Conservation (phyloP, 352 stramenopile species). For the Globisporangium rhizosaccharum region DNA sequence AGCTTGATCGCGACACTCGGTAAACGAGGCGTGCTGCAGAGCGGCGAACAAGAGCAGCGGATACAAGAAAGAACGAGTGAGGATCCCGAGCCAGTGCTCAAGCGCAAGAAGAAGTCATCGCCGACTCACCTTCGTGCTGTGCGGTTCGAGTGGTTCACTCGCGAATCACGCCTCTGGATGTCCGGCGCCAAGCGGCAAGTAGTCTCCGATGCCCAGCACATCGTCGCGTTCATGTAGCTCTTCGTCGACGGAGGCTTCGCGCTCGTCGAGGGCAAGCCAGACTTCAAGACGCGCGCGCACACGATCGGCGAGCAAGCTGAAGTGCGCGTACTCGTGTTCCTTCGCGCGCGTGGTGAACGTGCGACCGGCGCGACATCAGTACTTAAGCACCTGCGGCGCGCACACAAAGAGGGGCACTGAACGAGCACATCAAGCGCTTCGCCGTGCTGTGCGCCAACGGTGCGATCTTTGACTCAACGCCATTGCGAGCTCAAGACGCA, state of each 20-base stretch:
- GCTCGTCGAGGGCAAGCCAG: neutral
- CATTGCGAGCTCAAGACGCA: neutral
- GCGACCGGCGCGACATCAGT: neutral
- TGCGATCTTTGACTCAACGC: neutral
- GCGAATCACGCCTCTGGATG: slow-evolving; percentile 2
- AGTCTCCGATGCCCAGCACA: neutral
- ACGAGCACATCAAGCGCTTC: neutral
- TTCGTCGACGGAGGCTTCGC: slow-evolving; percentile 1
- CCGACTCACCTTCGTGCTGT: neutral
- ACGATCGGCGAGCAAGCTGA: neutral
- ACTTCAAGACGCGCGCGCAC: neutral
- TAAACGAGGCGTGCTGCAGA: neutral
- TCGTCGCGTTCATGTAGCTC: slow-evolving; percentile 2
- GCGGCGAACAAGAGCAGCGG: neutral
- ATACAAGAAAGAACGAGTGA: neutral
- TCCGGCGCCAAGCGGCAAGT: neutral
- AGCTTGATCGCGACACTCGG: neutral
- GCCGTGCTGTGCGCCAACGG: neutral
- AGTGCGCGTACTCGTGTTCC: neutral
- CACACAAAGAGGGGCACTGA: neutral
- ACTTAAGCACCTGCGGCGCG: neutral
- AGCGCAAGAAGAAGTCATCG: slow-evolving; percentile 5
- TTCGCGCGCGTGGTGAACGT: neutral
- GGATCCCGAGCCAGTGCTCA: neutral
- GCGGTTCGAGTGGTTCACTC: slow-evolving; percentile 5